Percentiles rank a stretch among this genome's conserved stretches.
Conservation (phyloP, 805 yeast species). For the Metschnikowia cerradonensis region DNA sequence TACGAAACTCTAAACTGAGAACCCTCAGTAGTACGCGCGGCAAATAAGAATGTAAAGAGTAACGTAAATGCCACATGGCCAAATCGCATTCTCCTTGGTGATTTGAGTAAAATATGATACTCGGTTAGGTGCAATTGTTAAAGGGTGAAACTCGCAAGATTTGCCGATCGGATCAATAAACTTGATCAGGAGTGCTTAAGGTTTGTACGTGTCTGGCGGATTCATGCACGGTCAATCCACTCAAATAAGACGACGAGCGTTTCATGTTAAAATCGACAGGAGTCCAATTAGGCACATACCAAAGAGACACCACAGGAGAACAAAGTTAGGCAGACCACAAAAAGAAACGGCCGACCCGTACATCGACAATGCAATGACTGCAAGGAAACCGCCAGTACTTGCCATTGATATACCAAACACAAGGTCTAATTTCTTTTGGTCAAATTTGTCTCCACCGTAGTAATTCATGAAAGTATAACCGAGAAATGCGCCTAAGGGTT, state of each 20-base stretch:
- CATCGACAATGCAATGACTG: conserved; percentile 82
- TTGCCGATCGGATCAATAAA: neutral
- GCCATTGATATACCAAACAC: conserved; percentile 63
- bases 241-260: neutral
- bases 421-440: conserved; percentile 27
- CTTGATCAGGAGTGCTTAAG: neutral
- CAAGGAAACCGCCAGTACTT: conserved; percentile 77
- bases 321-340: conserved; percentile 55
- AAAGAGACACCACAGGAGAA: conserved; percentile 53
- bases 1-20: neutral
- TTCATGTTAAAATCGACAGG: conserved; percentile 27
- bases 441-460: conserved; percentile 27
- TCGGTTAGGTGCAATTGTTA: neutral
- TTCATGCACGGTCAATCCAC: neutral
- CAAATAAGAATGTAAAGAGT: neutral
- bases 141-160: neutral
- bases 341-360: conserved; percentile 76
- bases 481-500: conserved; percentile 81
- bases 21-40: neutral
- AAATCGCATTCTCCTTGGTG: neutral
- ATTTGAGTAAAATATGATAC: neutral
- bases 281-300: conserved; percentile 58
- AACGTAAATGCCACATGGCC: neutral
- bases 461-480: conserved; percentile 50
- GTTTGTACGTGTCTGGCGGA: neutral